phyloP scores from a whole-genome alignment of 2,329 filamentous ascomycete species.

The Coccinonectria pachysandricola region DNA sequence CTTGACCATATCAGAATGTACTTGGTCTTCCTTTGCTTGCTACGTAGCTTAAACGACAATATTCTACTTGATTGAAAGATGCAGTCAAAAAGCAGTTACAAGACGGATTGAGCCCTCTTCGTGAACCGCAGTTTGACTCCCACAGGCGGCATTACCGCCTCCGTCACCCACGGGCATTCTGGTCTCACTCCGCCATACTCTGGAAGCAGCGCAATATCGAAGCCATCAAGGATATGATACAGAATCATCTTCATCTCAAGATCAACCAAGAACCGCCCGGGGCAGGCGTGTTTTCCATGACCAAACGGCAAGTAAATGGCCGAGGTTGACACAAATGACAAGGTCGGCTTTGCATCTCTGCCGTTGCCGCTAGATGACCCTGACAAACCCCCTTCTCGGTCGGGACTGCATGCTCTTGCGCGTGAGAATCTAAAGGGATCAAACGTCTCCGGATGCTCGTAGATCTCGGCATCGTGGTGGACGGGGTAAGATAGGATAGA shows the following conservation, averaged over 20 bases:
- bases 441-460: constrained; percentile 3
- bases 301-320: constrained; percentile 5
- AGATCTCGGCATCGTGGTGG: constrained; percentile 4
- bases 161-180: constrained; percentile 4
- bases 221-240: constrained; percentile 1
- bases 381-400: no score
- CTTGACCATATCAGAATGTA: no score
- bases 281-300: constrained; percentile 6
- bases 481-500: constrained; percentile 4
- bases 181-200: constrained; percentile 3
- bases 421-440: constrained; percentile 4
- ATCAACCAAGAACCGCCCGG: constrained; percentile 5
- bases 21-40: no score
- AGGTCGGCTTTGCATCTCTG: not conserved
- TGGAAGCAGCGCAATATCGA: constrained; percentile 3
- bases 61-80: no score
- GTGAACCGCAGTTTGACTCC: constrained; percentile 3
- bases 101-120: not conserved
- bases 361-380: not conserved
- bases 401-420: not conserved
- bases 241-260: constrained; percentile 6
- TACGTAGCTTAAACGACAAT: no score
- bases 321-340: constrained; percentile 5
- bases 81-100: no score
- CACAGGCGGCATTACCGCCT: constrained; percentile 5